Evolutionary conservation across 2,329 filamentous ascomycete genomes (phyloP), one percentile per base, ranked within the genome.

Genomic region (Dactylella cylindrospora): DNA sequence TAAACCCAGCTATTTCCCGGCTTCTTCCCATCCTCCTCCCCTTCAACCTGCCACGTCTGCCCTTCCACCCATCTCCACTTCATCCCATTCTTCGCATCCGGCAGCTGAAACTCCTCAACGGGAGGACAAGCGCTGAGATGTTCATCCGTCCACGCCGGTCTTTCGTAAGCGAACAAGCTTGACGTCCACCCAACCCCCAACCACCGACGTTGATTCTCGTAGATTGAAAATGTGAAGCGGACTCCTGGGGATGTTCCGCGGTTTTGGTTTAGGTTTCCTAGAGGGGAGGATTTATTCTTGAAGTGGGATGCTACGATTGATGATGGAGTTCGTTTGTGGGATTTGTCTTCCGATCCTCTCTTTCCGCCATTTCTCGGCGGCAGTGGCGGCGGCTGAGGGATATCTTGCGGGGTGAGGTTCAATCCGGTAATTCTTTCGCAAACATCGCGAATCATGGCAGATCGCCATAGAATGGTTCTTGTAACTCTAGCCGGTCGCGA

Each of bases 121-220:
- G 84, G 74, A 0, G 88, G 84, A 2, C 88, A 85, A 0, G 84
- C 71, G 64, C 95, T 95, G 51, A 94, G 81, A 71, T 96, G 90
- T 73, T 98, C 93, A 72, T 98, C 93, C 0, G 93, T 96, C 91
- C 93, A 98, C 0, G 90, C 80, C 1, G 85, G 80, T 33, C 93
- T 80, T 71, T 98, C 93, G 69, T 96, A 94, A 0, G 90, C 84
- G 66, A 98, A 89, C 64, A 98, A 77, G 31, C 85, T 94, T 2
- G 85, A 85, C 0, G 93, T 97, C 90, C 93, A 98, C 0, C 93
- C 93, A 9, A 98, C 80, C 1, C 90, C 91, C 3, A 98, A 76
- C 93, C 93, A 98, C 46, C 93, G 82, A 33, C 93, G 82, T 73
- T 98, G 93, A 68, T 98, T 98, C 72, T 98, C 93, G 70, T 90